Conservation (phyloP, 179 eudicot species). For the Beta lomatogona region DNA sequence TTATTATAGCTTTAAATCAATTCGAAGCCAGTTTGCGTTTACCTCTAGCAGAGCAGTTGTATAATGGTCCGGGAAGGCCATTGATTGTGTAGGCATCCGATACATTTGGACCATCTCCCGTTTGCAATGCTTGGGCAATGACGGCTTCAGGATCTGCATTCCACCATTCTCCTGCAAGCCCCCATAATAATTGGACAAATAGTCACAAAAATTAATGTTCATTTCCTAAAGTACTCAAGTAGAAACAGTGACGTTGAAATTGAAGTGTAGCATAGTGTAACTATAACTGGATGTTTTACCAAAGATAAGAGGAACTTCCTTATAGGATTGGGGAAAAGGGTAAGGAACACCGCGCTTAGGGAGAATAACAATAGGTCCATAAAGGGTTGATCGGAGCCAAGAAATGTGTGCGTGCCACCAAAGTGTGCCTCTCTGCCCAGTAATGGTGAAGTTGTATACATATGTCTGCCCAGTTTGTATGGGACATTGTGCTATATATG, state of each 20-base stretch:
- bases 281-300: slow-evolving; percentile 18
- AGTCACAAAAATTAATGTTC: background rate
- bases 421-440: slow-evolving; percentile 46
- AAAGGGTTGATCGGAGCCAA: slow-evolving; percentile 43
- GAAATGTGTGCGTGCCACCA: slow-evolving; percentile 45
- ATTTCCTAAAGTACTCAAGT: background rate
- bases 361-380: slow-evolving; percentile 42
- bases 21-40: background rate
- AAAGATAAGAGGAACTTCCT: slow-evolving; percentile 37
- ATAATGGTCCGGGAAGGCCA: slow-evolving; percentile 42
- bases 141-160: slow-evolving; percentile 39
- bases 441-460: slow-evolving; percentile 38
- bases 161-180: slow-evolving; percentile 40
- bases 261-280: background rate
- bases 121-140: slow-evolving; percentile 34
- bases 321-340: slow-evolving; percentile 38
- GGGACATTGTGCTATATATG: slow-evolving; percentile 41
- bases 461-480: slow-evolving; percentile 40
- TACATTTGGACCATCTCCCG: slow-evolving; percentile 39
- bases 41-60: slow-evolving; percentile 41
- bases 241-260: background rate
- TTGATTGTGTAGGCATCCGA: slow-evolving; percentile 46
- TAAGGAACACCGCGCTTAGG: slow-evolving; percentile 37
- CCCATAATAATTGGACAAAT: background rate
- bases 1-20: background rate